Evolutionary conservation across 2,329 filamentous ascomycete genomes (phyloP).

Genomic region (Aspergillus alliaceus): DNA sequence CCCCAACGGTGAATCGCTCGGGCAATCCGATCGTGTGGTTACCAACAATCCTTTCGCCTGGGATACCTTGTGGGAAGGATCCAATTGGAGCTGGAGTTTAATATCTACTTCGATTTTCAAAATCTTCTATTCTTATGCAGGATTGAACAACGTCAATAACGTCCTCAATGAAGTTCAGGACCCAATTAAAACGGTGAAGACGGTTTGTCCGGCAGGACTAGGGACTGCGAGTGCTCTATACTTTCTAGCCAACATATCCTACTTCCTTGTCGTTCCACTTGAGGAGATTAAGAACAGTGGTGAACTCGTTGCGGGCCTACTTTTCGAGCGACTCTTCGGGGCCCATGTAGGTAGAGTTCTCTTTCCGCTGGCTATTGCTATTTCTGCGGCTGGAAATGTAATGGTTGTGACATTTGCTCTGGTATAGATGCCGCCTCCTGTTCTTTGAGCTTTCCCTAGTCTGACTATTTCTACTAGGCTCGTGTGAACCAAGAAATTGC

Average conservation of each 20-base stretch:
- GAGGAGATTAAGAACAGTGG: constrained; percentile 67
- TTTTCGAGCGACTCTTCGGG: constrained; percentile 66
- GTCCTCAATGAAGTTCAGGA: constrained; percentile 71
- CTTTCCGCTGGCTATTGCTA: constrained; percentile 63
- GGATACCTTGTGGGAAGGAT: constrained; percentile 61
- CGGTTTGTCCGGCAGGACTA: constrained; percentile 61
- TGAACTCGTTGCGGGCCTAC: constrained; percentile 67
- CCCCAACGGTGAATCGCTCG: constrained; percentile 19
- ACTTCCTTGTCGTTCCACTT: constrained; percentile 65
- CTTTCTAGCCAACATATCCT: constrained; percentile 64
- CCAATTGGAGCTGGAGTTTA: constrained; percentile 67
- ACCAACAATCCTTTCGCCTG: constrained; percentile 36
- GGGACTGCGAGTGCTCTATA: constrained; percentile 64
- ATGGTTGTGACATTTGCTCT: constrained; percentile 65
- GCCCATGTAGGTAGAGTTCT: constrained; percentile 56
- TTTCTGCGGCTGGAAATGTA: constrained; percentile 69
- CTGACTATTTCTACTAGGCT: constrained; percentile 46
- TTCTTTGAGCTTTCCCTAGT: not conserved
- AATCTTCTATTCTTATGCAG: constrained; percentile 69
- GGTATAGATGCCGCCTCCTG: constrained; percentile 45
- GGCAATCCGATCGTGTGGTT: not conserved
- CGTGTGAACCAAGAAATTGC: constrained; percentile 73
- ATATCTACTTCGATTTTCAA: constrained; percentile 64
- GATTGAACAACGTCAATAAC: constrained; percentile 67
- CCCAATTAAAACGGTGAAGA: constrained; percentile 64